phyloP scores from a whole-genome alignment of 805 yeast genomes.

The Schizosaccharomyces lindneri region DNA sequence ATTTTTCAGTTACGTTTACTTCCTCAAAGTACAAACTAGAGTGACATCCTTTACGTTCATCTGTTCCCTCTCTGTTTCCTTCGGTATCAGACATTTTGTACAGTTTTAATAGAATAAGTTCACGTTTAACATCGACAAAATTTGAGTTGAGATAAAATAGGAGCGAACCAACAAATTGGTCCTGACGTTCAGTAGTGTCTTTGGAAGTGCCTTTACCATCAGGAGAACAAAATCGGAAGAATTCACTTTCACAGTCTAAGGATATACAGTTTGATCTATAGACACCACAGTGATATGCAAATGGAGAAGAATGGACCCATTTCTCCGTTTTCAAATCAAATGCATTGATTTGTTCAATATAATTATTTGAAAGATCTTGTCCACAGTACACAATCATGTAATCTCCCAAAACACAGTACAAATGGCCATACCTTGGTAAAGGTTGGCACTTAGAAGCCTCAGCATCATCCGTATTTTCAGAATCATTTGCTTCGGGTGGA shows the following conservation, averaged over 20 bases:
- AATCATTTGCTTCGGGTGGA: background rate
- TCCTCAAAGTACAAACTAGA: background rate
- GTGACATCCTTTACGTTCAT: background rate
- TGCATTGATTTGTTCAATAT: constrained; percentile 4
- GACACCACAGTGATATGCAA: background rate
- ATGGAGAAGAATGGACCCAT: background rate
- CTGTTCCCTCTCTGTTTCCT: background rate
- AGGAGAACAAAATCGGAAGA: background rate
- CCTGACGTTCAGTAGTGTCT: background rate
- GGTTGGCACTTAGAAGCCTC: background rate
- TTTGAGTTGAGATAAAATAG: constrained; percentile 1
- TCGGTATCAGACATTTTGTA: background rate
- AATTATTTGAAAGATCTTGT: constrained; percentile 6
- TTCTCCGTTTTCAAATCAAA: constrained; percentile 2
- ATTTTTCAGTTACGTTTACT: background rate
- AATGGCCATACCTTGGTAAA: constrained; percentile 5
- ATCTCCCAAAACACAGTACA: constrained; percentile 4
- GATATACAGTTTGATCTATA: constrained; percentile 2
- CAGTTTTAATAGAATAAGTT: background rate
- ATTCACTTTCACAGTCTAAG: background rate
- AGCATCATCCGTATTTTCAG: background rate
- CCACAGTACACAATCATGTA: constrained; percentile 7
- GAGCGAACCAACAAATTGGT: background rate
- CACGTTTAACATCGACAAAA: background rate
- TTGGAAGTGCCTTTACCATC: background rate